Percentiles rank a stretch among this genome's conserved stretches.
Evolutionary conservation across 345 rosid genomes (phyloP).

Genomic region (Camelina laxa): DNA sequence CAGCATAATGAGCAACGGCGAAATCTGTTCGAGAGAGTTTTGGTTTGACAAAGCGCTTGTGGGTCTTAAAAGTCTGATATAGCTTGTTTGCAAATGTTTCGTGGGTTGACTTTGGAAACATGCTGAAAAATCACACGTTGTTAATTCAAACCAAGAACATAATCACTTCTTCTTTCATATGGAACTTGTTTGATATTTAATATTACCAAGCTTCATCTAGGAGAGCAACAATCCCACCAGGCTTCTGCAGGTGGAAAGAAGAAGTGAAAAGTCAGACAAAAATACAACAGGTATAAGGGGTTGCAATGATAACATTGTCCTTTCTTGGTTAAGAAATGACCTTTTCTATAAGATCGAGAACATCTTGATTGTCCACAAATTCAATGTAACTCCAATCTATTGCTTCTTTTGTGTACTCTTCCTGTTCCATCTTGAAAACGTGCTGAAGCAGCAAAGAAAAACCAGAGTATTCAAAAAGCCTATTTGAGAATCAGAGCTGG

Average conservation of each 20-base stretch:
- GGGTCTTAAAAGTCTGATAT: slow-evolving; percentile 84
- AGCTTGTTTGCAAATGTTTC: slow-evolving; percentile 96
- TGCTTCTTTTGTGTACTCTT: slow-evolving; percentile 93
- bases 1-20: slow-evolving; percentile 89
- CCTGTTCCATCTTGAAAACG: slow-evolving; percentile 99
- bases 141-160: slow-evolving; percentile 30
- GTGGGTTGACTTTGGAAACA: slow-evolving; percentile 99
- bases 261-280: background rate
- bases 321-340: slow-evolving; percentile 43
- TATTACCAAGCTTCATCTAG: slow-evolving; percentile 89
- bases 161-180: slow-evolving; percentile 11
- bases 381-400: slow-evolving; percentile 97
- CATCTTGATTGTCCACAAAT: slow-evolving; percentile 97
- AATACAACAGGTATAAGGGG: background rate
- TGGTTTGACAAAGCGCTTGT: slow-evolving; percentile 96
- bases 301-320: background rate
- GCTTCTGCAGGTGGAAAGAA: slow-evolving; percentile 57
- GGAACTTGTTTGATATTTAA: background rate
- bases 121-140: slow-evolving; percentile 56
- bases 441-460: slow-evolving; percentile 58
- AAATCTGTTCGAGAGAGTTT: slow-evolving; percentile 96
- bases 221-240: slow-evolving; percentile 82
- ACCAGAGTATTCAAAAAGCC: slow-evolving; percentile 21
- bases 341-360: slow-evolving; percentile 93
- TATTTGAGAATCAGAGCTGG: slow-evolving; percentile 17